Evolutionary conservation across 73 alveolate genomes (phyloP).

Genomic region (Blepharisma stoltei): DNA sequence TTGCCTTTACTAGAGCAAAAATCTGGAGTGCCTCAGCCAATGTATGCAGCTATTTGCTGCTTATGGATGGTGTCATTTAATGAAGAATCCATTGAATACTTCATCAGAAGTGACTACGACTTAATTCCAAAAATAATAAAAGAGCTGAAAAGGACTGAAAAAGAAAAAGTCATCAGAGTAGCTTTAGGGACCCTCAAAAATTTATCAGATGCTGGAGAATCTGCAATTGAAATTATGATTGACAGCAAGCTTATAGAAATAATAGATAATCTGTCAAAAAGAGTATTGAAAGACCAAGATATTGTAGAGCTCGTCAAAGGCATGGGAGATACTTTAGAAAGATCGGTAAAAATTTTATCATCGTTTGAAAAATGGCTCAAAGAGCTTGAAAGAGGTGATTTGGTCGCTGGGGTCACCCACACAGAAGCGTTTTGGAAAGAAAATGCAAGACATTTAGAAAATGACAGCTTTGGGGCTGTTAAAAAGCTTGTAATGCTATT

Average conservation of each 20-base stretch:
- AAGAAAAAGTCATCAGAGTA: conserved; percentile 24
- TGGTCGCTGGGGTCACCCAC: conserved; percentile 18
- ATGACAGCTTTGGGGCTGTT: neutral
- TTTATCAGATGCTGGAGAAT: neutral
- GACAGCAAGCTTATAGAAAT: conserved; percentile 12
- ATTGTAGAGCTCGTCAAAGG: neutral
- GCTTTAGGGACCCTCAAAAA: conserved; percentile 16
- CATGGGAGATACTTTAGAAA: conserved; percentile 1
- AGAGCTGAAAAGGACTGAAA: conserved; percentile 11
- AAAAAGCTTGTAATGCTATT: neutral
- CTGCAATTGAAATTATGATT: conserved; percentile 29
- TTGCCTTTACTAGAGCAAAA: neutral
- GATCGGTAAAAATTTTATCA: neutral
- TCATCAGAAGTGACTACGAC: conserved; percentile 4
- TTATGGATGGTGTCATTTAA: conserved; percentile 16
- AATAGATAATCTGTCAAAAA: neutral
- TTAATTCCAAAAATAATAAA: neutral
- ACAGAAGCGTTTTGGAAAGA: conserved; percentile 25
- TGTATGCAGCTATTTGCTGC: neutral
- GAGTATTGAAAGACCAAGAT: conserved; percentile 18
- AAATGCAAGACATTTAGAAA: conserved; percentile 16
- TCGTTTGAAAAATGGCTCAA: conserved; percentile 14
- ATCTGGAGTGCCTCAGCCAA: conserved; percentile 2
- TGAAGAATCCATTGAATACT: conserved; percentile 19
- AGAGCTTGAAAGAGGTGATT: conserved; percentile 22